Conservation (phyloP, 2,329 filamentous ascomycete genomes). For the Aspergillus aculeatus region DNA sequence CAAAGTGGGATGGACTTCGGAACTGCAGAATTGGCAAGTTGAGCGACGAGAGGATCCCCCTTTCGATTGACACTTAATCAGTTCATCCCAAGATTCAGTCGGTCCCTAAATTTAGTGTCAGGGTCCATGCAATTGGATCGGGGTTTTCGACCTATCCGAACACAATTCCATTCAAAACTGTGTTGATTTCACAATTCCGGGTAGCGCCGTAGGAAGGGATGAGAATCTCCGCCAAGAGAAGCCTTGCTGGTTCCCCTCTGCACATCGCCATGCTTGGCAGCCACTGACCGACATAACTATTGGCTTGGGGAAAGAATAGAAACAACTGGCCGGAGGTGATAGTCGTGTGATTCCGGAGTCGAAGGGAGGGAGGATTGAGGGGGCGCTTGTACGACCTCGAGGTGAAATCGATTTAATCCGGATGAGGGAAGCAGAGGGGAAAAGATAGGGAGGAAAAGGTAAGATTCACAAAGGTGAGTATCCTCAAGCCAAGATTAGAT, state of each 20-base stretch:
- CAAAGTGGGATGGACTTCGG: neutral
- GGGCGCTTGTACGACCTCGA: neutral
- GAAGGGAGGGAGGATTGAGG: too few relatives aligned
- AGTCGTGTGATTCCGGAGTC: neutral
- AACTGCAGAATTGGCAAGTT: neutral
- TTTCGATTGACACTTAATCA: neutral
- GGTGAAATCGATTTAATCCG: neutral
- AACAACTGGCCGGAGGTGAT: neutral
- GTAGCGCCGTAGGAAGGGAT: neutral
- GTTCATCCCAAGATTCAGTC: neutral
- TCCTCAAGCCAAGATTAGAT: neutral
- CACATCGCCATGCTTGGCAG: slow-evolving; percentile 7
- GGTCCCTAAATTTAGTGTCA: neutral
- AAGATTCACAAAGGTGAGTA: too few relatives aligned
- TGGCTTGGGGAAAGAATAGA: slow-evolving; percentile 4
- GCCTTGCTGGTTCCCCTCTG: slow-evolving; percentile 7
- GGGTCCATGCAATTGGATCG: neutral
- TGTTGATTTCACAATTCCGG: neutral
- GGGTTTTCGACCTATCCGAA: neutral
- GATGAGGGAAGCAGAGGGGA: neutral
- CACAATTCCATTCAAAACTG: neutral
- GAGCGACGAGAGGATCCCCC: neutral
- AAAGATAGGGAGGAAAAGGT: neutral
- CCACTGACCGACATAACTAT: slow-evolving; percentile 2
- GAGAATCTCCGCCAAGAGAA: neutral